A percentile compares a stretch with the other conserved stretches of the same genome.
Evolutionary conservation across 225 moss, liverwort and hornwort genomes (phyloP).

Genomic region (Rhytidiadelphus loreus): DNA sequence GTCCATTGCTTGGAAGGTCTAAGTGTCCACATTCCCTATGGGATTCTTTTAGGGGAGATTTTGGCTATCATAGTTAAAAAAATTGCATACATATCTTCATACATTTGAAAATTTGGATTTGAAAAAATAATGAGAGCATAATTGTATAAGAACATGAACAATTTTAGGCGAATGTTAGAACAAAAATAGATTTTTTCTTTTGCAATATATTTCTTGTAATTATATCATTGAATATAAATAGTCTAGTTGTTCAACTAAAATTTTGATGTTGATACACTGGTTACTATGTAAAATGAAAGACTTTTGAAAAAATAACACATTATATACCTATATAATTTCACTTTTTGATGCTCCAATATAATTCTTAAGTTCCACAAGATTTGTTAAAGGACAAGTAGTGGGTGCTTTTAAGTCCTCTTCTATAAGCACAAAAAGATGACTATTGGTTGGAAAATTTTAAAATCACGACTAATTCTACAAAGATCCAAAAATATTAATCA

Average conservation of each 20-base stretch:
- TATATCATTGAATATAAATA: neutral
- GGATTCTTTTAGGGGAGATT: no score
- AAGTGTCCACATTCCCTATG: no score
- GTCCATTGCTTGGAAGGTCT: no score
- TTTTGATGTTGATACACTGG: accelerated
- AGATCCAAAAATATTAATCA: neutral
- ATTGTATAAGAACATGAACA: neutral
- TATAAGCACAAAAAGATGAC: neutral
- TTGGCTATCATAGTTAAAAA: no score
- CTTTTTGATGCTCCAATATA: neutral
- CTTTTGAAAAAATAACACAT: neutral
- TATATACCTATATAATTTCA: neutral
- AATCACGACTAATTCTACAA: neutral
- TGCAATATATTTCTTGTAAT: neutral
- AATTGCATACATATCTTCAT: neutral
- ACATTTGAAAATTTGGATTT: neutral
- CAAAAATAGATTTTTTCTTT: neutral
- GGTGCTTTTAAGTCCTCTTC: neutral
- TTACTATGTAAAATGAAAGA: neutral
- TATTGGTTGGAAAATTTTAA: neutral
- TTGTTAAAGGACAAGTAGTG: neutral
- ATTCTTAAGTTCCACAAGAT: neutral
- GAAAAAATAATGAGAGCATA: neutral
- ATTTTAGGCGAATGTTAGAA: neutral
- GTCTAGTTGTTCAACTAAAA: neutral